These are phyloP conservation scores for Rugosomyces carneus DNA, from an alignment of 1,284 basidiomycete genomes.

Conservation along the genomic window DNA sequence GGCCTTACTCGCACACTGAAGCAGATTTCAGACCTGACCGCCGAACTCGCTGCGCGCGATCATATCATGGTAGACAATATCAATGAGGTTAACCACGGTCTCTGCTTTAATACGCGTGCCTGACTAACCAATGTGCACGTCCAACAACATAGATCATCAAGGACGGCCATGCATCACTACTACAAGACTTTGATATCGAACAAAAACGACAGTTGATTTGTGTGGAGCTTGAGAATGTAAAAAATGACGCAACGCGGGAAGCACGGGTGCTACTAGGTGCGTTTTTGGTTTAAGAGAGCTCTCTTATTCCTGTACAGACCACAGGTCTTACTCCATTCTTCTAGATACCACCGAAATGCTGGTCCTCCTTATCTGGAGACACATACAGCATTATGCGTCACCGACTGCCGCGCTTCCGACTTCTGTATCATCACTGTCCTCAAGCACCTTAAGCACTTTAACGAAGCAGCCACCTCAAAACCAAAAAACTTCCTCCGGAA, in stretches of 20 bases:
- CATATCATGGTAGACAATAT: constrained; percentile 68
- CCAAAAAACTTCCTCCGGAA: constrained; percentile 8
- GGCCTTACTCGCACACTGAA: constrained; percentile 58
- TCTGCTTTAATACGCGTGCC: constrained; percentile 9
- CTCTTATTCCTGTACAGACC: neutral
- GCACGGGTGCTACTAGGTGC: constrained; percentile 50
- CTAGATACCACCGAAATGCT: constrained; percentile 78
- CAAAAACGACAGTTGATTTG: constrained; percentile 63
- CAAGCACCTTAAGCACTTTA: constrained; percentile 6
- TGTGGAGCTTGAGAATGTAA: constrained; percentile 51
- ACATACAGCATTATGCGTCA: constrained; percentile 58
- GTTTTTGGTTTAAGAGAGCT: neutral
- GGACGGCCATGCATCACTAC: constrained; percentile 45
- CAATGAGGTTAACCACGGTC: constrained; percentile 43
- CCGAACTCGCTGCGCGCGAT: constrained; percentile 67
- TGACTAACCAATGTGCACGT: constrained; percentile 4
- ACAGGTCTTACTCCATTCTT: neutral
- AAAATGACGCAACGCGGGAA: constrained; percentile 35
- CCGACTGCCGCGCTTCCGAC: constrained; percentile 13
- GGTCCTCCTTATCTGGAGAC: constrained; percentile 81
- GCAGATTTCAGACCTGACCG: constrained; percentile 61
- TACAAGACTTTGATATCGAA: constrained; percentile 59
- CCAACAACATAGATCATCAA: constrained; percentile 44
- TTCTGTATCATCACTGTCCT: constrained; percentile 12
- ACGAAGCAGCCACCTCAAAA: constrained; percentile 7